A percentile compares a stretch with the other conserved stretches of the same genome.
Evolutionary conservation across 108 stramenopile species (phyloP).

Genomic region (Ochromonas danica): DNA sequence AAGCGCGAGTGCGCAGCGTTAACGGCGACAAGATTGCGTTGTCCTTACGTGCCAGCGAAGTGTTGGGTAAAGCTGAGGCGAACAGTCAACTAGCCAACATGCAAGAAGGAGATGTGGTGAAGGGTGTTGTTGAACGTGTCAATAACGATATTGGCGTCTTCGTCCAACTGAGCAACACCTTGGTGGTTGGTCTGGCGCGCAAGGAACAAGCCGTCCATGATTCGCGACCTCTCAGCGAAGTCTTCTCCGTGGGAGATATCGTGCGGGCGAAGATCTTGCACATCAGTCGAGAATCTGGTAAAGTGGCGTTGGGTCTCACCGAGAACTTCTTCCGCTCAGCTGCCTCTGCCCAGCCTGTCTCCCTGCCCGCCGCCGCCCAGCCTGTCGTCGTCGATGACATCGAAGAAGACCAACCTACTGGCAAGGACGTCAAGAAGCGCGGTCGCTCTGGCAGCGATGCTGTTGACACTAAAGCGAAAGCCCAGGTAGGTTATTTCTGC

Average conservation of each 20-base stretch:
- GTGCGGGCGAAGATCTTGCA: slow-evolving; percentile 65
- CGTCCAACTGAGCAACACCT: slow-evolving; percentile 76
- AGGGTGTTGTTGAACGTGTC: slow-evolving; percentile 74
- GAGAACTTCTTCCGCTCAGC: slow-evolving; percentile 55
- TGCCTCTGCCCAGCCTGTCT: not conserved
- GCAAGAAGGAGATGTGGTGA: slow-evolving; percentile 68
- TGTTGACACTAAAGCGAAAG: too few relatives aligned
- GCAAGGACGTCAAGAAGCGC: too few relatives aligned
- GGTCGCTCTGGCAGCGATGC: too few relatives aligned
- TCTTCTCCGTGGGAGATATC: slow-evolving; percentile 85
- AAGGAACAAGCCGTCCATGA: slow-evolving; percentile 80
- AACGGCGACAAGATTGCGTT: slow-evolving; percentile 61
- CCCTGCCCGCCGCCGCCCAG: too few relatives aligned
- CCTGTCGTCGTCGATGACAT: too few relatives aligned
- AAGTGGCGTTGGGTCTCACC: slow-evolving; percentile 69
- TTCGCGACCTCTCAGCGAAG: slow-evolving; percentile 66
- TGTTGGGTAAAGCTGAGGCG: slow-evolving; percentile 49
- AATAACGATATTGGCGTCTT: slow-evolving; percentile 82
- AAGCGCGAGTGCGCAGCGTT: slow-evolving; percentile 73
- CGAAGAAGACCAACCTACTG: too few relatives aligned
- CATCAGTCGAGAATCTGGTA: slow-evolving; percentile 58
- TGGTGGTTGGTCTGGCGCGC: slow-evolving; percentile 82
- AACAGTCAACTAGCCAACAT: slow-evolving; percentile 72
- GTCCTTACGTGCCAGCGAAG: slow-evolving; percentile 71
- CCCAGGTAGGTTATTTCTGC: too few relatives aligned